These are phyloP conservation scores for Cucumis cinereus DNA, from an alignment of 306 rosid species.

Conservation along the genomic window DNA sequence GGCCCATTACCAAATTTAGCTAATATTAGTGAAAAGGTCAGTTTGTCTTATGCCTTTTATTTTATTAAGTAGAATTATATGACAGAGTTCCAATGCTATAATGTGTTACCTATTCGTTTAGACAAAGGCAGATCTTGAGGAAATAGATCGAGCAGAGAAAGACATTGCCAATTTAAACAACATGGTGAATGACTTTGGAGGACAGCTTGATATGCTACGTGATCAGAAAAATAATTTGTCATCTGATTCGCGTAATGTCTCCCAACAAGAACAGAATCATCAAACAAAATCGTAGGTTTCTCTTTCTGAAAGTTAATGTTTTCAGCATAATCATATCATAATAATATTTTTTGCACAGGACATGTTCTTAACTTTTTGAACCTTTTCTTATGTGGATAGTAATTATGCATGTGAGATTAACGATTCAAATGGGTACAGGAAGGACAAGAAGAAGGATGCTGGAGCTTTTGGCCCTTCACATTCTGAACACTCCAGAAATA, in stretches of 20 bases:
- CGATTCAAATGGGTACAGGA: constrained; percentile 27
- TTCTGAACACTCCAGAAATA: constrained; percentile 39
- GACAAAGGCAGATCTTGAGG: constrained; percentile 61
- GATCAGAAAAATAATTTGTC: constrained; percentile 18
- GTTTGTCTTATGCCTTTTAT: constrained; percentile 11
- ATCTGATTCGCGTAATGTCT: constrained; percentile 7
- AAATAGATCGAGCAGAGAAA: constrained; percentile 44
- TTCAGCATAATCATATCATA: constrained; percentile 5
- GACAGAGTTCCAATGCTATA: constrained; percentile 16
- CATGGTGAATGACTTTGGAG: constrained; percentile 40
- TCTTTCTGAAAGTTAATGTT: constrained; percentile 4
- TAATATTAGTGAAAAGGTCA: constrained; percentile 32
- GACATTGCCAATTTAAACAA: constrained; percentile 43
- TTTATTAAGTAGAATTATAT: not conserved
- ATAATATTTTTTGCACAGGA: not conserved
- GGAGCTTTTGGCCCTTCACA: constrained; percentile 31
- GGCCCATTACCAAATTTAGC: constrained; percentile 27
- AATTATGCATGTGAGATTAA: not conserved
- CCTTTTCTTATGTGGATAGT: not conserved
- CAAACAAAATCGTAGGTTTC: constrained; percentile 42
- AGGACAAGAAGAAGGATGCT: constrained; percentile 30
- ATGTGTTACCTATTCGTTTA: constrained; percentile 10
- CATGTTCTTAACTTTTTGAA: constrained; percentile 9
- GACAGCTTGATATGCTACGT: constrained; percentile 43
- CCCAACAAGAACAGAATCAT: constrained; percentile 14